Evolutionary conservation across 2,329 filamentous ascomycete genomes (phyloP).

Genomic region (Fusarium subglutinans): DNA sequence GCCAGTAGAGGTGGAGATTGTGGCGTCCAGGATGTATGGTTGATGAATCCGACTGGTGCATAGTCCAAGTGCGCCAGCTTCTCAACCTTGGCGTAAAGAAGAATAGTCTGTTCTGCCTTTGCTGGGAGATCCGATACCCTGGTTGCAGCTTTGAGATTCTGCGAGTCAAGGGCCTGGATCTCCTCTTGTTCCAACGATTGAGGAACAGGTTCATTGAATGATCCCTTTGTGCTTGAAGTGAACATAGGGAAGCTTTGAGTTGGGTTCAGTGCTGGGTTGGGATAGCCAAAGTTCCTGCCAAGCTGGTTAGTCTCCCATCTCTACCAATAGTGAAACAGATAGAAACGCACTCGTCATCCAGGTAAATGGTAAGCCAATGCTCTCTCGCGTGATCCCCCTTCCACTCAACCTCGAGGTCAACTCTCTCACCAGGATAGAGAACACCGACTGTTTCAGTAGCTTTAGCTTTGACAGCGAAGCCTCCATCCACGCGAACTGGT

Average conservation of each 20-base stretch:
- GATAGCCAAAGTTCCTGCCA: not conserved
- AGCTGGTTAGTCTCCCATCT: not conserved
- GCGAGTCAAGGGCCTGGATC: not conserved
- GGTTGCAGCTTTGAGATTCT: not conserved
- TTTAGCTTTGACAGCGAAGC: not conserved
- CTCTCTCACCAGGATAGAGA: not conserved
- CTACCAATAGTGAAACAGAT: too few species aligned
- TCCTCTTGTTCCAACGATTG: fast-evolving
- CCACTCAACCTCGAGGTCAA: not conserved
- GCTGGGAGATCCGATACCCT: not conserved
- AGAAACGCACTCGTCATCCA: not conserved
- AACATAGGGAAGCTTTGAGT: not conserved
- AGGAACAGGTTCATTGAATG: fast-evolving
- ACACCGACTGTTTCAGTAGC: not conserved
- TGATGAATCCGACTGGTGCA: constrained; percentile 4
- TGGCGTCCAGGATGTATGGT: constrained; percentile 12
- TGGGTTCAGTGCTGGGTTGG: not conserved
- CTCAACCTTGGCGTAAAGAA: not conserved
- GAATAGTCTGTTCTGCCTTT: not conserved
- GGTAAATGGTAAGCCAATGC: not conserved
- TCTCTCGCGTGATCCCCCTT: fast-evolving
- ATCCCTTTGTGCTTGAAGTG: fast-evolving
- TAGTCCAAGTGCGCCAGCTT: constrained; percentile 12
- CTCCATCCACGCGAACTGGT: not conserved
- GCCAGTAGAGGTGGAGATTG: not conserved